These are phyloP conservation scores for Rosa rugosa DNA, from an alignment of 306 rosid genomes.

Conservation along the genomic window DNA sequence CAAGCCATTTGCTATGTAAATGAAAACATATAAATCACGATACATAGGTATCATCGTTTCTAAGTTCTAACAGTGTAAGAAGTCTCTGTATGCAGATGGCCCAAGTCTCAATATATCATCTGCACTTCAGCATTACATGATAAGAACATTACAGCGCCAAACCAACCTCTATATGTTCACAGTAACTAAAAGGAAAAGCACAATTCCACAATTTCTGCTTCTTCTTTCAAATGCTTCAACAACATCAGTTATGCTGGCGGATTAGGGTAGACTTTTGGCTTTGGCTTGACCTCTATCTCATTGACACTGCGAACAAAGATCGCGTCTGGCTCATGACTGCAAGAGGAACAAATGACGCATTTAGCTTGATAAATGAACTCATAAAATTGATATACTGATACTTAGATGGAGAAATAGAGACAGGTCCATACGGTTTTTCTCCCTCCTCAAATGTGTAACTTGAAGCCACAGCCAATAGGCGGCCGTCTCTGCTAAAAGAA, in stretches of 20 bases:
- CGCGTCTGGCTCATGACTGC: conserved; percentile 88
- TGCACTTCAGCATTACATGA: background rate
- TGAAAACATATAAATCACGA: background rate
- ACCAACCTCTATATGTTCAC: background rate
- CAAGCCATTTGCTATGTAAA: background rate
- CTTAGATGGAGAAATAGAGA: background rate
- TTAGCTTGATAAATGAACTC: background rate
- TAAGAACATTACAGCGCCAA: background rate
- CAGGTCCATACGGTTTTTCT: conserved; percentile 53
- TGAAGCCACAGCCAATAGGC: conserved; percentile 91
- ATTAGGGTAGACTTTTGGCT: conserved; percentile 87
- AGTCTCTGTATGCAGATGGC: conserved; percentile 1
- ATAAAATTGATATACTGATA: no score
- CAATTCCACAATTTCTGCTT: background rate
- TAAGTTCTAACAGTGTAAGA: background rate
- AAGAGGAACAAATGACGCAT: conserved; percentile 27
- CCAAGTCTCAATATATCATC: background rate
- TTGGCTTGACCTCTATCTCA: conserved; percentile 97
- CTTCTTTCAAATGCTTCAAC: background rate
- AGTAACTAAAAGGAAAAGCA: background rate
- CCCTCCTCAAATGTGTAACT: conserved; percentile 98
- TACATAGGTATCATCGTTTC: background rate
- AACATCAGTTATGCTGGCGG: conserved; percentile 45
- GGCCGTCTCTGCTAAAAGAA: conserved; percentile 96
- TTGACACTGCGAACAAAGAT: conserved; percentile 84